phyloP scores from a whole-genome alignment of 129 eudicot genomes.

The Chrysanthemum seticuspe region DNA sequence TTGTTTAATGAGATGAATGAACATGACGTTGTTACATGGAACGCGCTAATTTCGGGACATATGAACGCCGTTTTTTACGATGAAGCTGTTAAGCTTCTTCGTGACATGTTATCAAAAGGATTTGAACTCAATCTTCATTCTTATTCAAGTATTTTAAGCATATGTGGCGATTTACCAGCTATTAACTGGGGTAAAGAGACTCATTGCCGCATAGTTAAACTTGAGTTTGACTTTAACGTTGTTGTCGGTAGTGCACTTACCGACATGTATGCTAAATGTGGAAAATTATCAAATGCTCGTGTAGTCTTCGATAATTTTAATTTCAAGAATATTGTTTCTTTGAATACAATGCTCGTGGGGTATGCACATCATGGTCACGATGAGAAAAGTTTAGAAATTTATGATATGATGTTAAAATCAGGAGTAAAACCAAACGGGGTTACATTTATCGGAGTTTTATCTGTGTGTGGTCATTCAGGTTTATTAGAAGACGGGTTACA shows the following conservation, averaged over 20 bases:
- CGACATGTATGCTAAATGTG: conserved; percentile 82
- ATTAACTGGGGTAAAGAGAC: conserved; percentile 78
- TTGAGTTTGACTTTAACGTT: conserved; percentile 45
- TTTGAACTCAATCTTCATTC: conserved; percentile 55
- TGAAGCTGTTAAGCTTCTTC: conserved; percentile 43
- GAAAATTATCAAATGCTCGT: conserved; percentile 50
- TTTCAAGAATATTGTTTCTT: conserved; percentile 59
- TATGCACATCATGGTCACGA: conserved; percentile 78
- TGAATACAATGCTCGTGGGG: conserved; percentile 76
- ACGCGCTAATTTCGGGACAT: conserved; percentile 58
- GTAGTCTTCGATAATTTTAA: conserved; percentile 52
- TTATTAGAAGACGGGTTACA: conserved; percentile 54
- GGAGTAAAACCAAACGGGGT: conserved; percentile 56
- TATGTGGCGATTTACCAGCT: conserved; percentile 71
- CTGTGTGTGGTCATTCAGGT: conserved; percentile 77
- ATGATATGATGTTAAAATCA: conserved; percentile 37
- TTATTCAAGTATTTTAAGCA: conserved; percentile 66
- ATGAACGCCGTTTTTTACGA: conserved; percentile 31
- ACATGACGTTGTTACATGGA: conserved; percentile 66
- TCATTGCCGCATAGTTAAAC: conserved; percentile 55
- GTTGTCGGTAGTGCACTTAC: conserved; percentile 70
- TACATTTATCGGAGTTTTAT: conserved; percentile 69
- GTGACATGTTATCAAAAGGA: conserved; percentile 49
- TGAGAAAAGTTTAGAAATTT: conserved; percentile 50
- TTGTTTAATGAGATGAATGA: conserved; percentile 37